Percentiles rank a stretch among this genome's conserved stretches.
These are phyloP conservation scores for Beauveria pseudobassiana DNA, from an alignment of 2,329 filamentous ascomycete genomes.

Conservation along the genomic window DNA sequence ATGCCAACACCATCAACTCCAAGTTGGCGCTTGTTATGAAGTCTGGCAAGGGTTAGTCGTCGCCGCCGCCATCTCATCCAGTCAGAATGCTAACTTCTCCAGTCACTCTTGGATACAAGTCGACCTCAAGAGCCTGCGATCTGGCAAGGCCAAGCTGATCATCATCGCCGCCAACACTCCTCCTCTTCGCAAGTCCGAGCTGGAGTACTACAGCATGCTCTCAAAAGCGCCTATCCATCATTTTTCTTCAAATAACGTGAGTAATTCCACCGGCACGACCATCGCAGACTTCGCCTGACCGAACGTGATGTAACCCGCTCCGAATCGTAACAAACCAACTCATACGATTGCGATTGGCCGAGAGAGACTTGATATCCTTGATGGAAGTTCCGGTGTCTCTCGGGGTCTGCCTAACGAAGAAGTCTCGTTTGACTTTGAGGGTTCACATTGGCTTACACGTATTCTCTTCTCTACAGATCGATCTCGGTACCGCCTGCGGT, in stretches of 20 bases:
- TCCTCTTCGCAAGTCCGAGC: conserved; percentile 94
- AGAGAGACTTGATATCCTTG: background rate
- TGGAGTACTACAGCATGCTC: conserved; percentile 92
- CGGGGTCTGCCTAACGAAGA: conserved; percentile 76
- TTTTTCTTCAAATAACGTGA: conserved; percentile 98
- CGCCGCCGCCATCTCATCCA: background rate
- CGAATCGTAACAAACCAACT: conserved; percentile 12
- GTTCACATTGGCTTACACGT: conserved; percentile 56
- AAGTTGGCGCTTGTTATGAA: conserved; percentile 57
- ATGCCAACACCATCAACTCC: conserved; percentile 63
- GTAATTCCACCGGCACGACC: conserved; percentile 37
- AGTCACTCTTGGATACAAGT: conserved; percentile 37
- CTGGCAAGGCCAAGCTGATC: conserved; percentile 97
- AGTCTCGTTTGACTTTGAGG: conserved; percentile 84
- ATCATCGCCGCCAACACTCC: conserved; percentile 92
- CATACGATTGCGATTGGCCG: conserved; percentile 12
- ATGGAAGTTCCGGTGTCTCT: conserved; percentile 21
- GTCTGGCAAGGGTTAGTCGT: conserved; percentile 64
- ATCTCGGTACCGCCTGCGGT: conserved; percentile 95
- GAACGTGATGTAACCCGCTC: conserved; percentile 9
- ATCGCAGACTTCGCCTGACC: conserved; percentile 14
- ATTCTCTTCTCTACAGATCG: conserved; percentile 59
- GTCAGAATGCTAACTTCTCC: conserved; percentile 12
- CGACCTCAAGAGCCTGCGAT: conserved; percentile 76
- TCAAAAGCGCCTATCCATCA: conserved; percentile 95